Evolutionary conservation across 2,329 filamentous ascomycete genomes (phyloP).

Genomic region (Paecilomyces niveus): DNA sequence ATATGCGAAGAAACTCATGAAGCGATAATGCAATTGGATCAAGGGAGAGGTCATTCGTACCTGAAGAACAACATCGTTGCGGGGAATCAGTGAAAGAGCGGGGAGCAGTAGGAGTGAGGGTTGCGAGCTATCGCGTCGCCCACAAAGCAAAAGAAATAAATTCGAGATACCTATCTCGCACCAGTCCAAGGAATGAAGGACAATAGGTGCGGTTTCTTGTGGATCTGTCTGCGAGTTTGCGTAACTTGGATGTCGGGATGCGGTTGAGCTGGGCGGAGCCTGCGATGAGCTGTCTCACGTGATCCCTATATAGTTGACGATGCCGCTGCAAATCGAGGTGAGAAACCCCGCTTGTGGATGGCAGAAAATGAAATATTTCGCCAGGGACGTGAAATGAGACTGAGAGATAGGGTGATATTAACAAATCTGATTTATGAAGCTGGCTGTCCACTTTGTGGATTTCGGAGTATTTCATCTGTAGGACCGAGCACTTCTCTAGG

Average conservation of each 20-base stretch:
- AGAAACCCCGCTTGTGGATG: too few relatives aligned
- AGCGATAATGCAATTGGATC: neutral
- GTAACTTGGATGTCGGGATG: neutral
- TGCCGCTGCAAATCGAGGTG: too few relatives aligned
- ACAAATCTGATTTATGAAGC: too few relatives aligned
- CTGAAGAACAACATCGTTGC: constrained; percentile 48
- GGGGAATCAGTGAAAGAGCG: constrained; percentile 5
- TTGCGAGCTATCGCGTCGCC: constrained; percentile 8
- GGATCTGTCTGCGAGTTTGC: neutral
- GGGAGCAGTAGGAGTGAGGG: neutral
- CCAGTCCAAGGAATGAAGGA: neutral
- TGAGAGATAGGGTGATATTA: too few relatives aligned
- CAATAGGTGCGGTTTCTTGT: neutral
- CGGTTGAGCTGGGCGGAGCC: neutral
- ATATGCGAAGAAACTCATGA: neutral
- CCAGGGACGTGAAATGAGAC: too few relatives aligned
- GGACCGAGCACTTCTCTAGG: too few relatives aligned
- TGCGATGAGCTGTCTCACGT: neutral
- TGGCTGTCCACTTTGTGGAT: too few relatives aligned
- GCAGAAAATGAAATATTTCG: too few relatives aligned
- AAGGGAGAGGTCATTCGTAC: constrained; percentile 19
- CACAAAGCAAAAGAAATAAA: neutral
- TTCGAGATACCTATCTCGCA: neutral
- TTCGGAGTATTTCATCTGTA: too few relatives aligned
- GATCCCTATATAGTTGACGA: neutral